These are phyloP conservation scores for Aegilops bicornis DNA, from an alignment of 176 grass and related monocot genomes.

Conservation along the genomic window DNA sequence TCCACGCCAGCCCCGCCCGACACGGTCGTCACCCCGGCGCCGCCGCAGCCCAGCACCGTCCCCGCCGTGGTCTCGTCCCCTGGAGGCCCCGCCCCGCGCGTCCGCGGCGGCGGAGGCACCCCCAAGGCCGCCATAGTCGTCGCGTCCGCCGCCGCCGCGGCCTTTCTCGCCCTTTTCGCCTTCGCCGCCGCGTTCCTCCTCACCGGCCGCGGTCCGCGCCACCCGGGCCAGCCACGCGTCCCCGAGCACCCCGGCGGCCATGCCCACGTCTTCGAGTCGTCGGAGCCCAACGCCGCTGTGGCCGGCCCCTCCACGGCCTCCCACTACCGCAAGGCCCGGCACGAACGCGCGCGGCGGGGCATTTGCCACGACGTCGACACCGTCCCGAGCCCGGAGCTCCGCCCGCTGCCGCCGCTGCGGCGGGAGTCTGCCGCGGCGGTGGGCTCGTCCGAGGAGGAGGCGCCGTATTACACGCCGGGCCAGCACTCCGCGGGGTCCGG, in stretches of 20 bases:
- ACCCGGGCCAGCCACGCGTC: conserved; percentile 35
- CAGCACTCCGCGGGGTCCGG: conserved; percentile 42
- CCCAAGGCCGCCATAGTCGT: conserved; percentile 51
- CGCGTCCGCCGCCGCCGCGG: conserved; percentile 32
- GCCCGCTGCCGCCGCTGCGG: conserved; percentile 72
- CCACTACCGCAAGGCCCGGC: conserved; percentile 60
- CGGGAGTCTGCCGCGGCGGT: background rate
- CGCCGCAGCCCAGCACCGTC: conserved; percentile 39
- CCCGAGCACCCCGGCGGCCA: background rate
- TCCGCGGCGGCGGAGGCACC: conserved; percentile 10
- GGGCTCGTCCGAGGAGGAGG: conserved; percentile 73
- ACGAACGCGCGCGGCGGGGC: conserved; percentile 47
- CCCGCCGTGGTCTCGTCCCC: conserved; percentile 47
- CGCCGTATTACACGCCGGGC: conserved; percentile 65
- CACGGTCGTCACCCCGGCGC: conserved; percentile 18
- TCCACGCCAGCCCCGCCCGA: conserved; percentile 35
- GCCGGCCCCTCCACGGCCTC: conserved; percentile 24
- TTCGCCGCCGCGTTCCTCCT: conserved; percentile 43
- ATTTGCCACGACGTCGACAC: conserved; percentile 68
- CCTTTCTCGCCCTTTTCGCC: conserved; percentile 40
- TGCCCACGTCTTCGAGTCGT: background rate
- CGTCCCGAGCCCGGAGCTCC: conserved; percentile 73
- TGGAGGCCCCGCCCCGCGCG: conserved; percentile 21
- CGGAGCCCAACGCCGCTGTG: background rate
- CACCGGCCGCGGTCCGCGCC: conserved; percentile 31